Evolutionary conservation across 2,329 filamentous ascomycete genomes (phyloP), one percentile per base, ranked within the genome.

Genomic region (Xylaria sp.): DNA sequence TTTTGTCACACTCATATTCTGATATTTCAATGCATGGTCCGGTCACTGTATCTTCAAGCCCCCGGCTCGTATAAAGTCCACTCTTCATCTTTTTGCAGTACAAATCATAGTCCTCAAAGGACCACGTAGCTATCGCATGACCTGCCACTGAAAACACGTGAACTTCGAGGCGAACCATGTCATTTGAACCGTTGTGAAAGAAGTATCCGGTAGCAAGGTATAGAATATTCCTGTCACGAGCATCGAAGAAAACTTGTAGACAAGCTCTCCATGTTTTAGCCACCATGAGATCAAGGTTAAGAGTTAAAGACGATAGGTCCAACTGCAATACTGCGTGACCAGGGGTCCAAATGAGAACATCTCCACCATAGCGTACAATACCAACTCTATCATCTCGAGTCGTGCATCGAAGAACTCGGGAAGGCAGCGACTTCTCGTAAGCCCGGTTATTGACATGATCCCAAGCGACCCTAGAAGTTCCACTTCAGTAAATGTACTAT

Each of bases 281-380:
- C 13, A 13, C 50, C 3, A 1, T 51, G 5, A 1, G 9, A 13
- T 13, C 13, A 70, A 25, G n/a, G 27, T 59, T 23, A 1, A 37
- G 21, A 5, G 47, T 68, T 16, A 71, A 44, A 40, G 66, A 59
- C 16, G 61, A 53, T 5, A 64, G 68, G 27, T 71, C 10, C 18
- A 75, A 44, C 4, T 63, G 61, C 1, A 55, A 44, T 12, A 72
- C 23, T 47, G 48, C 61, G 10, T 71, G 60, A 3, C 69, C 66
- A 9, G 71, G 73, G 10, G 69, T 70, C 75, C 75, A 76, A 6
- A 75, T 18, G 21, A 75, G 44, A 32, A 75, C 42, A 9, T 72
- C 59, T 25, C 72, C 71, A 10, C 47, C 55, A 37, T 60, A 68
- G 42, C 75, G 70, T 29, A 75, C n/a, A 10, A 73, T 25, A 5